Evolutionary conservation across 2,329 filamentous ascomycete genomes (phyloP).

Genomic region (Trichoderma cornu-damae): DNA sequence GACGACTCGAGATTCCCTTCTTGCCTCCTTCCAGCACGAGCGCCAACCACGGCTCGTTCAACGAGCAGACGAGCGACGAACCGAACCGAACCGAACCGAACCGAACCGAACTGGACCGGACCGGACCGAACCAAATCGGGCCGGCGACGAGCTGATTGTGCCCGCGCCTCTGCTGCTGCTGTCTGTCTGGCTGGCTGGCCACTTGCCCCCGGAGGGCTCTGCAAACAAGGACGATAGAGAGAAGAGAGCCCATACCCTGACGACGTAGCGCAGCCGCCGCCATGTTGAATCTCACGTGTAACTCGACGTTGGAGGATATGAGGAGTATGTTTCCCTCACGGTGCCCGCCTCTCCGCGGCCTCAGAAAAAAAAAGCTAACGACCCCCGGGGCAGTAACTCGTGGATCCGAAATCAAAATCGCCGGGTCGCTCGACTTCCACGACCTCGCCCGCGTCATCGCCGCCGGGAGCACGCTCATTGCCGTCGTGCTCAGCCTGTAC

Average conservation of each 20-base stretch:
- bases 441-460: constrained; percentile 49
- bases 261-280: neutral
- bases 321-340: constrained; percentile 33
- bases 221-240: neutral
- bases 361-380: neutral
- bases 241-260: no score
- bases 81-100: neutral
- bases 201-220: constrained; percentile 12
- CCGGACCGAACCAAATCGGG: neutral
- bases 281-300: constrained; percentile 38
- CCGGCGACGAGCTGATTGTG: neutral
- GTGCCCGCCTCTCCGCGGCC: constrained; percentile 1
- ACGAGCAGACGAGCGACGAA: neutral
- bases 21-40: neutral
- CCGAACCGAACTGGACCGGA: no score
- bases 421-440: constrained; percentile 50
- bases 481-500: constrained; percentile 50
- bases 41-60: no score
- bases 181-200: neutral
- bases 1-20: neutral
- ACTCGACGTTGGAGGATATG: constrained; percentile 41
- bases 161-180: constrained; percentile 2
- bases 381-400: constrained; percentile 32
- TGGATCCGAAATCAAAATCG: constrained; percentile 42
- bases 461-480: constrained; percentile 44